A percentile compares a stretch with the other conserved stretches of the same genome.
phyloP scores from a whole-genome alignment of 345 rosid genomes.

The Salix exigua region DNA sequence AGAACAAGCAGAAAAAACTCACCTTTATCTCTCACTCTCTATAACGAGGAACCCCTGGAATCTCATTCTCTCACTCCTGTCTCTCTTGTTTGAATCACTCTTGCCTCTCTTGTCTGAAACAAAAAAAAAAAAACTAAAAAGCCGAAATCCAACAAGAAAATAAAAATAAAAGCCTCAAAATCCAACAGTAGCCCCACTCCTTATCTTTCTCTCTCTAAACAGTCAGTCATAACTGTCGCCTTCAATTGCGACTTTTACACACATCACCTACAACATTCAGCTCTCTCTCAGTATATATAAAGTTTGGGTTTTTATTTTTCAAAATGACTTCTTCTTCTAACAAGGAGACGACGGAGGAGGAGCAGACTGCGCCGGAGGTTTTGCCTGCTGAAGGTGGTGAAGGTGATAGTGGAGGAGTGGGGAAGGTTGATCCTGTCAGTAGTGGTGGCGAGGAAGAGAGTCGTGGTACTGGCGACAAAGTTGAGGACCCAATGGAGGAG shows the following conservation, averaged over 20 bases:
- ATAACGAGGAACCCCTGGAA: not conserved
- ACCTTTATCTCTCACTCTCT: not conserved
- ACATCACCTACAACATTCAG: conserved; percentile 38
- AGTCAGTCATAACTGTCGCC: conserved; percentile 82
- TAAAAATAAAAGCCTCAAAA: not conserved
- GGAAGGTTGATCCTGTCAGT: not conserved
- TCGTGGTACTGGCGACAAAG: conserved; percentile 21
- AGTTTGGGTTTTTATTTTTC: conserved; percentile 39
- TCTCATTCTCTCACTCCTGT: not conserved
- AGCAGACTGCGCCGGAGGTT: not conserved
- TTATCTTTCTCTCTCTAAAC: conserved; percentile 30
- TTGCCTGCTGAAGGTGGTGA: not conserved
- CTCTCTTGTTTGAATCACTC: too few species aligned
- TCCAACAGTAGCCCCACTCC: conserved; percentile 51
- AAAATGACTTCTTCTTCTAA: conserved; percentile 42
- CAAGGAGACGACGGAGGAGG: conserved; percentile 11
- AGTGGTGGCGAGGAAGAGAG: conserved; percentile 24
- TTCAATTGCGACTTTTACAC: conserved; percentile 77
- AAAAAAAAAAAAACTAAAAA: not conserved
- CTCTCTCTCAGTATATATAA: conserved; percentile 19
- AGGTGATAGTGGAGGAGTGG: not conserved
- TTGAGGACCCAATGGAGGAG: conserved; percentile 67
- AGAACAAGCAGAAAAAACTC: not conserved
- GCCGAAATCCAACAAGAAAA: not conserved
- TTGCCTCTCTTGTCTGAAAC: not conserved